Evolutionary conservation across 345 rosid genomes (phyloP), one percentile per base, ranked within the genome.

Genomic region (Citrus medica): DNA sequence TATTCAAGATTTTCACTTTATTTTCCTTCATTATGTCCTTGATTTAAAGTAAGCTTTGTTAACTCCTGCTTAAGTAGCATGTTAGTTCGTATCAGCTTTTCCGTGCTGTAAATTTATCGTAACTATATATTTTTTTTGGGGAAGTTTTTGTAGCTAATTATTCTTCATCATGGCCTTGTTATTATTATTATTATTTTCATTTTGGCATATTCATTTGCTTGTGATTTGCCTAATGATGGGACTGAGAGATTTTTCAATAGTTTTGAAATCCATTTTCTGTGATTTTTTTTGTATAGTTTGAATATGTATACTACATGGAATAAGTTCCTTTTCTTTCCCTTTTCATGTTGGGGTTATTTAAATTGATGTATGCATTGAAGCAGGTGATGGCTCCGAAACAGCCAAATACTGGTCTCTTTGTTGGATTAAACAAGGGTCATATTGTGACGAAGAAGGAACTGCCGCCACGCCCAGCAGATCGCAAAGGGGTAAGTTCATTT

Each of bases 391-490:
- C 93, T 73, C 82, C 92, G 10, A 85, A 85, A 76, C 89, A 82
- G 84, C 86, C 89, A 1, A 87, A 82, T 56, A 83, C 86, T 19
- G 95, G 95, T 35, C 84, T 91, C 25, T 88, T 85, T 70, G 93
- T 89, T 17, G 95, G 95, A 19, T 78, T 88, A 78, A 91, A 89
- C 86, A 91, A 81, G 70, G 95, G 95, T 4, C 93, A 91, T 60
- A 71, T 91, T 55, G 90, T 89, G 17, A 89, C 93, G 74, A 88
- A 81, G 89, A 87, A 82, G 75, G 92, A 91, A 72, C 73, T 82
- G 59, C 82, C 87, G 25, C 88, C 89, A 9, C 88, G 90, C 0
- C 93, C 95, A 24, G 81, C 88, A 19, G 82, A 78, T 53, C 85
- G 92, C 25, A 91, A 87, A 83, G 95, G 93, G 65, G 94, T 91